phyloP scores from a whole-genome alignment of 1,284 basidiomycete species.

The Irpex lacteus region DNA sequence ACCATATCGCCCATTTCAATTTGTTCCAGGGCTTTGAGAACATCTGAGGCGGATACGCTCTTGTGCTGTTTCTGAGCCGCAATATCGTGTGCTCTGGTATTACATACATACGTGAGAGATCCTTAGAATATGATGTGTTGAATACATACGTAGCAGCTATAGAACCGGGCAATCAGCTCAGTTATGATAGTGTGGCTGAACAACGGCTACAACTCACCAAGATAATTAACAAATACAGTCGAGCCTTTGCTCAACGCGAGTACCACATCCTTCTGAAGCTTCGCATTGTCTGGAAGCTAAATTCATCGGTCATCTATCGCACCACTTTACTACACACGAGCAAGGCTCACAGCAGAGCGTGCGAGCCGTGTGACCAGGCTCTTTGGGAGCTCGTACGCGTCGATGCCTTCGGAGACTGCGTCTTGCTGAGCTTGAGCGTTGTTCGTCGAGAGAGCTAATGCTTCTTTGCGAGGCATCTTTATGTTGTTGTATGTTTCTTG shows the following conservation, averaged over 20 bases:
- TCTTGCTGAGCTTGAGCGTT: conserved; percentile 75
- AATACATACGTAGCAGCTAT: conserved; percentile 61
- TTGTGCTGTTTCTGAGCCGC: conserved; percentile 83
- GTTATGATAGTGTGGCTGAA: background rate
- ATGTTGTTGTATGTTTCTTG: background rate
- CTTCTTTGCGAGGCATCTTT: conserved; percentile 54
- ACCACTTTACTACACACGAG: background rate
- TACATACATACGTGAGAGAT: background rate
- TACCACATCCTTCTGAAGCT: conserved; percentile 85
- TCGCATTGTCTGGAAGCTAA: conserved; percentile 81
- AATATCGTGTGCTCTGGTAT: conserved; percentile 79
- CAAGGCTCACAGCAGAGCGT: conserved; percentile 60
- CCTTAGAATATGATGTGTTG: background rate
- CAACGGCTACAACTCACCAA: conserved; percentile 54
- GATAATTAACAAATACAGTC: conserved; percentile 89
- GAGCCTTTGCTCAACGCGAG: conserved; percentile 81
- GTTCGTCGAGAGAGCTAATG: conserved; percentile 35
- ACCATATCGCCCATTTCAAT: conserved; percentile 80
- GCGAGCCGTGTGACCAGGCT: conserved; percentile 80
- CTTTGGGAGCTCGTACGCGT: conserved; percentile 85
- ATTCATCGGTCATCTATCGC: background rate
- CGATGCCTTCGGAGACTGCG: conserved; percentile 74
- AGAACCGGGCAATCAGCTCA: too few relatives aligned
- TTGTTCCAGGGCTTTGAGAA: conserved; percentile 80
- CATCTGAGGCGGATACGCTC: conserved; percentile 84